Evolutionary conservation across 192 early-diverging fungal genomes (phyloP).

Genomic region (Coemansia sp.): DNA sequence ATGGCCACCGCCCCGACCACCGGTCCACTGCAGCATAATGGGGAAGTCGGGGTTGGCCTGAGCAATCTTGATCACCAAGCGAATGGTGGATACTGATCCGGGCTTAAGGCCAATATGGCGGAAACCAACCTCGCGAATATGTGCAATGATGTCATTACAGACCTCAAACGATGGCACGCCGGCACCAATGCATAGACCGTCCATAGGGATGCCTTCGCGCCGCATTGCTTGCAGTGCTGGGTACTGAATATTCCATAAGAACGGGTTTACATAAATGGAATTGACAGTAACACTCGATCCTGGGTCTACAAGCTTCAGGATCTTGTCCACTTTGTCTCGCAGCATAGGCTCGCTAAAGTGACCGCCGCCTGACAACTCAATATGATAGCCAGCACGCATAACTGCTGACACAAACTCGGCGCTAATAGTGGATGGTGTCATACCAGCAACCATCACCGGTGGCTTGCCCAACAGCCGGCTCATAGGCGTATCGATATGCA

Average conservation of each 20-base stretch:
- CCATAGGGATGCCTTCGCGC: slow-evolving; percentile 86
- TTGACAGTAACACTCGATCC: slow-evolving; percentile 88
- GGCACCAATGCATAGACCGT: slow-evolving; percentile 86
- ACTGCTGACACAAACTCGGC: slow-evolving; percentile 79
- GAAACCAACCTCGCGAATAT: slow-evolving; percentile 74
- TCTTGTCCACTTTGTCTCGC: slow-evolving; percentile 73
- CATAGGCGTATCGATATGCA: slow-evolving; percentile 86
- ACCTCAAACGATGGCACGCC: slow-evolving; percentile 88
- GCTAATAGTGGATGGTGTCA: slow-evolving; percentile 83
- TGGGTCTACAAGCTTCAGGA: slow-evolving; percentile 70
- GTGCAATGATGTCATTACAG: slow-evolving; percentile 77
- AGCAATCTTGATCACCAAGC: slow-evolving; percentile 83
- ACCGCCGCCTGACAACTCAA: slow-evolving; percentile 82
- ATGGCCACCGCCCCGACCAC: slow-evolving; percentile 93
- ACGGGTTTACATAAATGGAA: slow-evolving; percentile 84
- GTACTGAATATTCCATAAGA: slow-evolving; percentile 85
- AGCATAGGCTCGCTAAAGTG: slow-evolving; percentile 82
- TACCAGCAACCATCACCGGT: slow-evolving; percentile 89
- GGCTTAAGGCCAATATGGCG: slow-evolving; percentile 90
- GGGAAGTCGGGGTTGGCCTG: slow-evolving; percentile 84
- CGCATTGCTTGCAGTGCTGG: slow-evolving; percentile 80
- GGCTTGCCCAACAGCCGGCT: slow-evolving; percentile 81
- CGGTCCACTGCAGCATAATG: slow-evolving; percentile 94
- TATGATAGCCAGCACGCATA: slow-evolving; percentile 83
- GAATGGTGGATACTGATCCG: slow-evolving; percentile 78